phyloP scores from a whole-genome alignment of 768 basidiomycete species.

The Xerocomus brunneocitrinus region DNA sequence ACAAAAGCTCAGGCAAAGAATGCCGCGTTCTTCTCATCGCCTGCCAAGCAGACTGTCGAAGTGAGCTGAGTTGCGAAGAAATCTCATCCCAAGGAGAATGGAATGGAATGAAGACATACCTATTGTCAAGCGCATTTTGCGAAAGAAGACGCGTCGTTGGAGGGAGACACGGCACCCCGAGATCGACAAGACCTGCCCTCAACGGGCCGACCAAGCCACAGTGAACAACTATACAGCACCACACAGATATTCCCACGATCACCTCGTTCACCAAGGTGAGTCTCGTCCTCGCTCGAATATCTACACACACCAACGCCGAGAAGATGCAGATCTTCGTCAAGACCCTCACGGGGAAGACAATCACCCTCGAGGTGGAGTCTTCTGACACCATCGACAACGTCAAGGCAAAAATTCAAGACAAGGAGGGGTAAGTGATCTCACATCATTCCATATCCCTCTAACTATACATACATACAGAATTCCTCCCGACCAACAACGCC shows the following conservation, averaged over 20 bases:
- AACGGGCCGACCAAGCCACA: slow-evolving; percentile 20
- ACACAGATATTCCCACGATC: slow-evolving; percentile 16
- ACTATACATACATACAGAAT: slow-evolving; percentile 29
- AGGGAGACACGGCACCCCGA: background rate
- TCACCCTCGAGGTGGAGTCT: slow-evolving; percentile 29
- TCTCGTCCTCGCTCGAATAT: background rate
- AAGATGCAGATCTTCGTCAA: slow-evolving; percentile 75
- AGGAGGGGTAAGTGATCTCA: slow-evolving; percentile 52
- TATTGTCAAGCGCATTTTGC: background rate
- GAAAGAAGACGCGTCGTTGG: background rate
- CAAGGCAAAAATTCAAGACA: slow-evolving; percentile 47
- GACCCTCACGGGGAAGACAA: slow-evolving; percentile 64
- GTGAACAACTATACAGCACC: slow-evolving; percentile 29
- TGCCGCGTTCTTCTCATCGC: slow-evolving; percentile 51
- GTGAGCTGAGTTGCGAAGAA: slow-evolving; percentile 54
- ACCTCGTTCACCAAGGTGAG: background rate
- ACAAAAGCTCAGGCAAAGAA: slow-evolving; percentile 33
- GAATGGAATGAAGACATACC: background rate
- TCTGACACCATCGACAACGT: slow-evolving; percentile 28
- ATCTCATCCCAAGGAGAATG: slow-evolving; percentile 25
- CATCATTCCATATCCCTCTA: background rate
- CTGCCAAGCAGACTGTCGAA: slow-evolving; percentile 47
- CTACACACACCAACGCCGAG: slow-evolving; percentile 4
- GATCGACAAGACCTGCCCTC: slow-evolving; percentile 25
- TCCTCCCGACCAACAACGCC: slow-evolving; percentile 25